Evolutionary conservation across 345 rosid genomes (phyloP), one percentile per base, ranked within the genome.

Genomic region (Microcos paniculata): DNA sequence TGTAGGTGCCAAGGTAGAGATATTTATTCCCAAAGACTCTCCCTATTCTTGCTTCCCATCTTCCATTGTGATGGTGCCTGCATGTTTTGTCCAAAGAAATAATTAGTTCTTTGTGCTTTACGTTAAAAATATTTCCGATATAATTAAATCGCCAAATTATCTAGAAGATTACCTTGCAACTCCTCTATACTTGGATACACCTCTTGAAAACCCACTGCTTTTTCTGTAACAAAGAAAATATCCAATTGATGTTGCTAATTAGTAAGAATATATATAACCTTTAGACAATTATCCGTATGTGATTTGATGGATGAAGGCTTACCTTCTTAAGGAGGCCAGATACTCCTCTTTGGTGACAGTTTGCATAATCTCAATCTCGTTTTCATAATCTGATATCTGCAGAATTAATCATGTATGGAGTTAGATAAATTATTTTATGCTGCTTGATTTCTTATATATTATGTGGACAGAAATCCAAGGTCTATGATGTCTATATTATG

Each of bases 21-120:
- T 88, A 90, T 75, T 90, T 88, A 87, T 87, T 88, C 57, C 94
- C 92, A 5, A 90, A 90, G 58, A 87, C 90, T 82, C 94, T 82
- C 35, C 92, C 91, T 43, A 90, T 90, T 70, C 94, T 86, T 58
- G 91, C 94, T 80, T 90, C 94, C 94, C 94, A 90, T 83, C 90
- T 84, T 48, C 94, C 91, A 66, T 90, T 90, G 55, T 90, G 89
- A 68, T 88, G 94, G 78, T 88, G 91, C 85, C 92, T 88, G 88
- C 79, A 68, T 21, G 69, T 70, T 68, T 18, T 28, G 10, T 48
- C 55, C 57, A 48, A 68, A 16, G 57, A 68, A 48, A 68, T 28
- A 3, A 26, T 68, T 1, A 68, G 57, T 28, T 43, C 16, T 24
- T 14, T 3, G 4, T 4, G 43, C 42, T 46, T 68, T 35, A 40